Percentiles rank a stretch among this genome's conserved stretches.
Evolutionary conservation across 306 rosid genomes (phyloP).

Genomic region (Corylus americana): DNA sequence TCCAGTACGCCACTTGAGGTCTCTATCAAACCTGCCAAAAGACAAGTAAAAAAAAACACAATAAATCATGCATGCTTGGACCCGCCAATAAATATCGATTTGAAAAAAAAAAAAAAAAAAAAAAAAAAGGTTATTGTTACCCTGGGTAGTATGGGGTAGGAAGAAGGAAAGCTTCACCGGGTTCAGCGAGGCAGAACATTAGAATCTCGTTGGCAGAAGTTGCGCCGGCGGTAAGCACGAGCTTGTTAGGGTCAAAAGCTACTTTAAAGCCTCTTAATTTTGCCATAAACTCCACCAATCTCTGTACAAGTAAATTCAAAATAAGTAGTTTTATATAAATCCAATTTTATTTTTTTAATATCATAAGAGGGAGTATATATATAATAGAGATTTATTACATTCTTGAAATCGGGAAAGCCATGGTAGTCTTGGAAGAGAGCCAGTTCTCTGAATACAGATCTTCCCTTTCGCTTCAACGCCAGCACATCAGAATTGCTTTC

Average conservation of each 20-base stretch:
- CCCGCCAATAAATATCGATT: too few relatives aligned
- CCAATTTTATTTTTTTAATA: too few relatives aligned
- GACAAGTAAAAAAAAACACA: neutral
- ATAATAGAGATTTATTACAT: conserved; percentile 31
- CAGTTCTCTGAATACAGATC: conserved; percentile 62
- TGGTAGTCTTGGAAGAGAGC: conserved; percentile 92
- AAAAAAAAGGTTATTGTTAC: conserved; percentile 22
- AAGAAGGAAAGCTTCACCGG: conserved; percentile 82
- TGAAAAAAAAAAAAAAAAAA: neutral
- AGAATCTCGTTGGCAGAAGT: conserved; percentile 87
- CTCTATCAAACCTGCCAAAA: conserved; percentile 72
- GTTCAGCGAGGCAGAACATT: conserved; percentile 81
- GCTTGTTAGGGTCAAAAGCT: conserved; percentile 45
- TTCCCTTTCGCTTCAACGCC: conserved; percentile 54
- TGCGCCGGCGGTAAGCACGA: conserved; percentile 85
- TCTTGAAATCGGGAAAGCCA: conserved; percentile 76
- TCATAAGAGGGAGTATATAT: neutral
- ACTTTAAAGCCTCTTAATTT: conserved; percentile 61
- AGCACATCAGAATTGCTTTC: conserved; percentile 50
- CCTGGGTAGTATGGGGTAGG: conserved; percentile 95
- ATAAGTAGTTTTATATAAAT: too few relatives aligned
- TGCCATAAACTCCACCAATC: conserved; percentile 60
- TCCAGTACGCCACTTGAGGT: conserved; percentile 78
- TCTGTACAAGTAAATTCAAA: conserved; percentile 33
- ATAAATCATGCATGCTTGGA: too few relatives aligned